Evolutionary conservation across 2,329 filamentous ascomycete genomes (phyloP), one percentile per base, ranked within the genome.

Genomic region (Periconia sp.): DNA sequence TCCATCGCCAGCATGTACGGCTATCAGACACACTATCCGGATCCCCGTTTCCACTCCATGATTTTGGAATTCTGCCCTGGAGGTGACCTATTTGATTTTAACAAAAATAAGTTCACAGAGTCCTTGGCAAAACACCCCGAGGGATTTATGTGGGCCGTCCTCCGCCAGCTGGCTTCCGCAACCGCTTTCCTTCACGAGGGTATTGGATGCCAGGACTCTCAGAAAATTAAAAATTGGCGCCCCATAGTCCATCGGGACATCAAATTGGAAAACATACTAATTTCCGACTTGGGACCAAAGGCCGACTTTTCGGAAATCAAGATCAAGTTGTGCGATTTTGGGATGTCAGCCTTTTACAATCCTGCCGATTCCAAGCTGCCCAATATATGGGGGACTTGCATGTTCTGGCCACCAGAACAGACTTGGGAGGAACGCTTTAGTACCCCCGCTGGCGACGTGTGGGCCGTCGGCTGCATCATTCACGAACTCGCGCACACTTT

Each of bases 161-260:
- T 57, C 48, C 47, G 15, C 8, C 63, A 66, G 42, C 27, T 66
- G 6, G 35, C 47, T 5, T 27, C 41, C 2, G 63, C 62, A 0
- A 30, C 63, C 6, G 59, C 63, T 1, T 65, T 63, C 47, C 50
- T 68, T 3, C 65, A 68, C 50, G 53, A 60, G 30, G 63, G 63
- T 5, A 52, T 57, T 6, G 58, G 58, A 37, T 43, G 37, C 2
- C 17, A 27, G 10, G 15, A 46, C 6, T 41, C 48, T 1, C 20
- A 18, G 1, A 49, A 53, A 19, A 41, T 23, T 23, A 43, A 57
- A 40, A 10, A 96, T 77, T 88, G 89, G 69, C 87, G 90, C 69
- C 92, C 95, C 71, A 93, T 97, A 70, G 91, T 97, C 10, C 94
- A 97, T 72, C 87, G 93, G 52, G 93, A 97, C 65, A 95, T 97